Conservation (phyloP, 352 stramenopile species). For the Globisporangium takayamanum region DNA sequence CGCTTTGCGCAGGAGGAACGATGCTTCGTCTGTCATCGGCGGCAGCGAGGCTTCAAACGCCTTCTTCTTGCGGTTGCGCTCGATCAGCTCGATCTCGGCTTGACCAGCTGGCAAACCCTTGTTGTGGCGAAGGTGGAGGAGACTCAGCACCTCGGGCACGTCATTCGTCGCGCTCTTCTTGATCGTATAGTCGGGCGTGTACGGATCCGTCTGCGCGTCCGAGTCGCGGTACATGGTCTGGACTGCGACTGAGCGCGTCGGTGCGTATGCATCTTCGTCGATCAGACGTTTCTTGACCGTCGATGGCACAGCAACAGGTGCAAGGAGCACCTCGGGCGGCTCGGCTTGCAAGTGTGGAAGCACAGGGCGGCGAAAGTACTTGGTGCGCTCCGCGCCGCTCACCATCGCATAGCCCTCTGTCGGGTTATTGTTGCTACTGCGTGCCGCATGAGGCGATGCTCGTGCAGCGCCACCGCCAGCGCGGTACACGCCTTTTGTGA, state of each 20-base stretch:
- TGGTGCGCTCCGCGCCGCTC: conserved; percentile 70
- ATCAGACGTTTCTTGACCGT: conserved; percentile 23
- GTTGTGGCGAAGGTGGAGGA: conserved; percentile 61
- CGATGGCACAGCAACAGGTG: conserved; percentile 33
- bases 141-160: conserved; percentile 78
- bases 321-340: conserved; percentile 81
- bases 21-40: conserved; percentile 93
- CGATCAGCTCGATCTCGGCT: conserved; percentile 88
- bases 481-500: conserved; percentile 55
- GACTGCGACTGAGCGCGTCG: conserved; percentile 68
- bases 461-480: conserved; percentile 12
- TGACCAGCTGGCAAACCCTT: conserved; percentile 74
- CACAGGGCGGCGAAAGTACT: conserved; percentile 88
- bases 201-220: conserved; percentile 91
- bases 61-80: conserved; percentile 82
- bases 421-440: conserved; percentile 21
- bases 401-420: conserved; percentile 38
- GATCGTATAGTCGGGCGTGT: conserved; percentile 90
- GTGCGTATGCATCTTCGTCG: conserved; percentile 28
- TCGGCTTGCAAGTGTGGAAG: conserved; percentile 85
- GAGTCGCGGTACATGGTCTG: conserved; percentile 92
- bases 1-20: conserved; percentile 82
- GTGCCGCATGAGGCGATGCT: conserved; percentile 16
- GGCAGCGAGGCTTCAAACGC: conserved; percentile 84
- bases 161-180: conserved; percentile 29